Conservation (phyloP, 2,329 filamentous ascomycete genomes). For the Ascochyta rabiei region DNA sequence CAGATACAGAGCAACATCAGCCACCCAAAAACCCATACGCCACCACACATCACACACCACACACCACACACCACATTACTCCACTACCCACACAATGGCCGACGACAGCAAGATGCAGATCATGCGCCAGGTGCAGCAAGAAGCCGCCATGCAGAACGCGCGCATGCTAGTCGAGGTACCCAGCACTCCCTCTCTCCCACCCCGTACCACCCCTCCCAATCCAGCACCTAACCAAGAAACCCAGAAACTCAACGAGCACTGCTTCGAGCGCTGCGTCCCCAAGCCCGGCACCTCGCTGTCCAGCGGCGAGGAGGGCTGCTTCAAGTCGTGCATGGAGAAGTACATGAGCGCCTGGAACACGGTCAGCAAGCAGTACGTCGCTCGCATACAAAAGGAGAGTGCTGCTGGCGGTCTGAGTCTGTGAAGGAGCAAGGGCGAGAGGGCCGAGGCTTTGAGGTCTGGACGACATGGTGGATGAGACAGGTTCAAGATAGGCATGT, state of each 20-base stretch:
- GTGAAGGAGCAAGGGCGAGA: slow-evolving; percentile 17
- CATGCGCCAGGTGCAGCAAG: slow-evolving; percentile 60
- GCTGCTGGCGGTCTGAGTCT: slow-evolving; percentile 1
- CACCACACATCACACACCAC: neutral
- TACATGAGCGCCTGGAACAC: slow-evolving; percentile 62
- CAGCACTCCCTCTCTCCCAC: neutral
- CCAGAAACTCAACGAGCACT: slow-evolving; percentile 63
- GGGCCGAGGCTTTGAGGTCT: slow-evolving; percentile 1
- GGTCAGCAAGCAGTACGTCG: slow-evolving; percentile 57
- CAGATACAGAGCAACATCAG: neutral
- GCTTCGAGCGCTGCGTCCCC: slow-evolving; percentile 62
- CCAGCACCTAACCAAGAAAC: neutral
- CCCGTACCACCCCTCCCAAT: no score
- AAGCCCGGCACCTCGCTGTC: slow-evolving; percentile 59
- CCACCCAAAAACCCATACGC: neutral
- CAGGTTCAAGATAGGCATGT: no score
- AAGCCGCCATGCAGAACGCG: slow-evolving; percentile 59
- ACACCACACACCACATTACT: neutral
- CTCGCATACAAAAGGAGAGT: slow-evolving; percentile 54
- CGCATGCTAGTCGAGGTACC: slow-evolving; percentile 57
- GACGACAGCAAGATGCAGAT: slow-evolving; percentile 49
- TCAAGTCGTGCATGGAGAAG: slow-evolving; percentile 61
- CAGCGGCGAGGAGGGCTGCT: slow-evolving; percentile 57
- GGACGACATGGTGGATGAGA: no score
- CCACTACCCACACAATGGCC: slow-evolving; percentile 6